Evolutionary conservation across 2,329 filamentous ascomycete species (phyloP).

Genomic region (Xylaria sp.): DNA sequence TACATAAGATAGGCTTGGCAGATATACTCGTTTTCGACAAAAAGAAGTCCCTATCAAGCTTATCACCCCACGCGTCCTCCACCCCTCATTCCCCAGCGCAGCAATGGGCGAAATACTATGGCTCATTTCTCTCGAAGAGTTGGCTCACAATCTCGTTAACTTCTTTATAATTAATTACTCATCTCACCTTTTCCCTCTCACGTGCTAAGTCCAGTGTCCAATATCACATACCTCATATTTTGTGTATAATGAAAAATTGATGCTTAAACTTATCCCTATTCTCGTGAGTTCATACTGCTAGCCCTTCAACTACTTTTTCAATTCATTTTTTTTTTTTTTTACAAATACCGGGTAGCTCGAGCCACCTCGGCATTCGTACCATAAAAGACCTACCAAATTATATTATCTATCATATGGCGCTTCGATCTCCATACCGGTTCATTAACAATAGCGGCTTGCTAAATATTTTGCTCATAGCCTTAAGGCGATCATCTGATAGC

Average conservation of each 20-base stretch:
- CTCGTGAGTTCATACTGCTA: not conserved
- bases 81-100: constrained; percentile 25
- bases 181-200: constrained; percentile 3
- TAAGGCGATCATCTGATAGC: not conserved
- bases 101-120: constrained; percentile 18
- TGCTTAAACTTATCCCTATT: not conserved
- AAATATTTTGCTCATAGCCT: constrained; percentile 12
- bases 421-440: not conserved
- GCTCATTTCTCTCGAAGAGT: constrained; percentile 3
- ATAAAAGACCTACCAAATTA: not conserved
- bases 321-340: not conserved
- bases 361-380: constrained; percentile 1
- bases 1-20: not conserved
- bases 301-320: not conserved
- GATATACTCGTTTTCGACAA: not conserved
- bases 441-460: constrained; percentile 4
- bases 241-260: not conserved
- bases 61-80: constrained; percentile 34
- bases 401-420: constrained; percentile 16
- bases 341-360: constrained; percentile 7
- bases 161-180: not conserved
- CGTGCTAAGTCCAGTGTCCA: not conserved
- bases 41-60: constrained; percentile 15
- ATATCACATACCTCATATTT: not conserved
- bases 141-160: constrained; percentile 9